phyloP scores from a whole-genome alignment of 257 asterid species.

The Ligustrum vulgare region DNA sequence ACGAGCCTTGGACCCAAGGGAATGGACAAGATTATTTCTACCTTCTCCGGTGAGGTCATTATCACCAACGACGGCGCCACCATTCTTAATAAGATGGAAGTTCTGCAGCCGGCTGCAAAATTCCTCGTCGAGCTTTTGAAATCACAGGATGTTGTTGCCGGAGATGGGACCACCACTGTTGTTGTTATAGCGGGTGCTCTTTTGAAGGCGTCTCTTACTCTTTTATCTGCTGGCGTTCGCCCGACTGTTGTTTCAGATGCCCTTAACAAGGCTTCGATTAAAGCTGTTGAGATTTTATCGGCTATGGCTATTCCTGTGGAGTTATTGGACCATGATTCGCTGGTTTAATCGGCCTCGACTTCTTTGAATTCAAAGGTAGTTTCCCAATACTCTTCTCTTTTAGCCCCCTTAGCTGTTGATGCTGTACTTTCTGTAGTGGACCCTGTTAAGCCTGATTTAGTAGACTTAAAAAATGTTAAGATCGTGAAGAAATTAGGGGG shows the following conservation, averaged over 20 bases:
- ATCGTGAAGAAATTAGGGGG: conserved; percentile 95
- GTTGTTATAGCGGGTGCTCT: conserved; percentile 83
- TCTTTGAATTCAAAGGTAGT: conserved; percentile 90
- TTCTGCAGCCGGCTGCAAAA: conserved; percentile 94
- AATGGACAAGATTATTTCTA: conserved; percentile 93
- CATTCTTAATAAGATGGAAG: conserved; percentile 87
- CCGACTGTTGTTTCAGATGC: conserved; percentile 81
- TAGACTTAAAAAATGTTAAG: conserved; percentile 85
- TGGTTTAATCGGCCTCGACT: conserved; percentile 77
- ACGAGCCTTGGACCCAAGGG: conserved; percentile 92
- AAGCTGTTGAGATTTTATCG: conserved; percentile 69
- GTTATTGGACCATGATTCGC: conserved; percentile 70
- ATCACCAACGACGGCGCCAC: conserved; percentile 93
- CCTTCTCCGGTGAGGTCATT: conserved; percentile 85
- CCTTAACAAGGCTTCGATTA: conserved; percentile 65
- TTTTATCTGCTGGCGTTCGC: conserved; percentile 66
- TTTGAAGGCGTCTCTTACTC: conserved; percentile 56
- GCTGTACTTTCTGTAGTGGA: conserved; percentile 92
- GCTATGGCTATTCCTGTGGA: conserved; percentile 91
- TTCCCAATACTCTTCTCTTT: conserved; percentile 87
- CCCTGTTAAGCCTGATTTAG: conserved; percentile 84
- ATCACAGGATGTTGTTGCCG: conserved; percentile 89
- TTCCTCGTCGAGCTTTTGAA: conserved; percentile 91
- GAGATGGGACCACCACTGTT: conserved; percentile 95
- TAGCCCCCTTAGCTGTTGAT: conserved; percentile 98